Conservation (phyloP, 1,139 yeast species). For the Geotrichum europaeum region DNA sequence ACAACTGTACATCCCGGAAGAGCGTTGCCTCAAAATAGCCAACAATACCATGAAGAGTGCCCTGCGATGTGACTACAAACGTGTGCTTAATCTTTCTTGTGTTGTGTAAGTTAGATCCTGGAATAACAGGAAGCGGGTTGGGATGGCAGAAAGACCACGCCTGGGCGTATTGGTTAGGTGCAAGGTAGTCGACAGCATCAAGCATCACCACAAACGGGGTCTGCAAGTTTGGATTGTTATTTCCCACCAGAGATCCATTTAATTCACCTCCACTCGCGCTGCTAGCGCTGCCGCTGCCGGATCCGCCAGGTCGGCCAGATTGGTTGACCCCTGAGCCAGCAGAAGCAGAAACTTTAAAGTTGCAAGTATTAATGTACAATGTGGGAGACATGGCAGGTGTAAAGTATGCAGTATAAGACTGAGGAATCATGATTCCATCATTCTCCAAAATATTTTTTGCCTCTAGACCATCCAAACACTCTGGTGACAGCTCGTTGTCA, state of each 20-base stretch:
- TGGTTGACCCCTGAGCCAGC: conserved; percentile 10
- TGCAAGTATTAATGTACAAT: conserved; percentile 28
- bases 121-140: background rate
- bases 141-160: conserved; percentile 16
- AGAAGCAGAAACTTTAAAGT: conserved; percentile 10
- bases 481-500: conserved; percentile 85
- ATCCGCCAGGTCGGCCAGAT: conserved; percentile 4
- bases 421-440: conserved; percentile 55
- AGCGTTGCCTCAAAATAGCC: conserved; percentile 70
- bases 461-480: conserved; percentile 44
- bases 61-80: conserved; percentile 41
- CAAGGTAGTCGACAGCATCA: conserved; percentile 42
- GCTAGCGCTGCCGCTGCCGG: background rate
- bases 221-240: conserved; percentile 31
- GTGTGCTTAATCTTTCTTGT: conserved; percentile 33
- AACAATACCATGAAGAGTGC: conserved; percentile 62
- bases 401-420: conserved; percentile 47
- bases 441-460: conserved; percentile 31
- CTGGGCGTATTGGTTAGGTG: conserved; percentile 12
- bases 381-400: conserved; percentile 63
- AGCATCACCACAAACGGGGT: conserved; percentile 59
- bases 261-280: background rate
- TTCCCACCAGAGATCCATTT: conserved; percentile 14
- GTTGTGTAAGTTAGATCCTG: conserved; percentile 27
- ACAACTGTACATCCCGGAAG: conserved; percentile 51